Base-by-base conservation (phyloP, 306 rosid genomes). In the Rosa multiflora region DNA sequence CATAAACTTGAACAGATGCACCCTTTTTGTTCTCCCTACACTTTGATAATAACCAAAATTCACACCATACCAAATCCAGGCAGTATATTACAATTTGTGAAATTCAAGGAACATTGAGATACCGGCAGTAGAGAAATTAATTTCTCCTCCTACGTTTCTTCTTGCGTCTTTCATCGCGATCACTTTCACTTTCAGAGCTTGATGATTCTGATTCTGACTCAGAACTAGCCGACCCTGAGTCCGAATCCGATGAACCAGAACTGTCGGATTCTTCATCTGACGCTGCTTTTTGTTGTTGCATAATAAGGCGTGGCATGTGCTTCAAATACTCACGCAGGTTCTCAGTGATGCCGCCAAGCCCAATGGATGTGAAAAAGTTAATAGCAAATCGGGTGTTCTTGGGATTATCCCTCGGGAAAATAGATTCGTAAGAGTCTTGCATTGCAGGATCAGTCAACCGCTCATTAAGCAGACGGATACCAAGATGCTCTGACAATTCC, bases 301-400 rank as follows among this genome's bases (percentile, higher is more conserved):
- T 91, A 70, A 94, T 95, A 10, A 92, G 92, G 49, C 97, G 90
- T 1, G 98, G 97, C 99, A 95, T 95, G 66, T 89, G 90, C 89
- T 90, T 93, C 87, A 95, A 81, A 82, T 93, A 91, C 75, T 93
- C 97, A 0, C 98, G 96, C 47, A 95, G 82, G 74, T 89, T 95
- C 80, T 95, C 99, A 0, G 99, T 95, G 75, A 95, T 89, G 59
- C 98, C 97, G 78, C 96, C 97, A 76, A 95, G 98, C 55, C 99
- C 98, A 77, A 94, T 94, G 47, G 97, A 92, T 15, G 99, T 94
- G 87, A 94, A 94, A 83, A 94, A 94, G 79, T 95, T 95, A 46
- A 95, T 95, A 52, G 94, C 84, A 76, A 95, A 95, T 37, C 99
- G 83, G 20, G 99, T 92, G 84, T 95, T 92, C 79, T 92, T 95